Conservation (phyloP, 129 eudicot species). For the Tanacetum coccineum region DNA sequence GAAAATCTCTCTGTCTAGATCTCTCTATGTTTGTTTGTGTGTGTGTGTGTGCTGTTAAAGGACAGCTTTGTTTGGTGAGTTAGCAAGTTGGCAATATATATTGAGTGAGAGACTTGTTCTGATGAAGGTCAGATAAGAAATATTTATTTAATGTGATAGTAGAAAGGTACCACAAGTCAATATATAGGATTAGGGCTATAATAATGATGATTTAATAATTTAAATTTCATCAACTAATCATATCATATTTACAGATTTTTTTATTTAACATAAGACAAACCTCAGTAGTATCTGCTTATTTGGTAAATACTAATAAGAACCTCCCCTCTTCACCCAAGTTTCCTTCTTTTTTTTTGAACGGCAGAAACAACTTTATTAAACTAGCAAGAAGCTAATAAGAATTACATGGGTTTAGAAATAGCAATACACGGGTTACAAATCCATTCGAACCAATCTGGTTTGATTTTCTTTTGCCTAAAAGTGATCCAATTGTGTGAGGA, state of each 20-base stretch:
- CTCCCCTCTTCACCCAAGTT: constrained; percentile 7
- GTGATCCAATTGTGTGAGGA: no score
- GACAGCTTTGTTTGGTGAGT: constrained; percentile 45
- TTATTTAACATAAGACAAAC: background rate
- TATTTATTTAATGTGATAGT: constrained; percentile 11
- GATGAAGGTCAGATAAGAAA: constrained; percentile 31
- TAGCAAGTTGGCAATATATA: constrained; percentile 52
- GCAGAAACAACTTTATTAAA: no score
- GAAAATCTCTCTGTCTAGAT: constrained; percentile 21
- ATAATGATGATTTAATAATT: constrained; percentile 10
- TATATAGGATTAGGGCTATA: constrained; percentile 22
- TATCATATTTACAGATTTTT: background rate
- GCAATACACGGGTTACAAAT: no score
- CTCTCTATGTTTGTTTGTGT: constrained; percentile 5
- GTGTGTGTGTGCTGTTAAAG: constrained; percentile 32
- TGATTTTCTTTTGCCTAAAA: no score
- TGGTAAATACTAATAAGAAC: constrained; percentile 7
- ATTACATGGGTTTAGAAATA: no score
- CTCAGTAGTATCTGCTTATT: background rate
- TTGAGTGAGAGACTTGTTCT: constrained; percentile 40
- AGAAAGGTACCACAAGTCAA: constrained; percentile 27
- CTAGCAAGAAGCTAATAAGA: no score
- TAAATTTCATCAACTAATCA: constrained; percentile 12
- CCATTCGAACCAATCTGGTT: no score
- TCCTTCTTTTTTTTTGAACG: no score